These are phyloP conservation scores for Globisporangium irregulare DNA, from an alignment of 352 stramenopile genomes.

Conservation along the genomic window DNA sequence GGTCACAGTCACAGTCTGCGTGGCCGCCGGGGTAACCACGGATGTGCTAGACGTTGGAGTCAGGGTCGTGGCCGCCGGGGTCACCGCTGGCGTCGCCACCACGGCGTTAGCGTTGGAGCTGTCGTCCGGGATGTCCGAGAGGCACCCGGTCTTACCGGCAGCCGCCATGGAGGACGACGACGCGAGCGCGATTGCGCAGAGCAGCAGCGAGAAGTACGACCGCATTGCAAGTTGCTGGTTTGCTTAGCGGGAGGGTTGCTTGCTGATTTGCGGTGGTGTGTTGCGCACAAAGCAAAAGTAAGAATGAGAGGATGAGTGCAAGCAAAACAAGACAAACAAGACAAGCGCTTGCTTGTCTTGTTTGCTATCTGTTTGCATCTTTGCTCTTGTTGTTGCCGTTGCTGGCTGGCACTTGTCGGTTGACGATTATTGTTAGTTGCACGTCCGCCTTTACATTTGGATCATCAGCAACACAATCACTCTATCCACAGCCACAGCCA, in stretches of 20 bases:
- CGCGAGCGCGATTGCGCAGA: conserved; percentile 9
- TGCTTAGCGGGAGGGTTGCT: not conserved
- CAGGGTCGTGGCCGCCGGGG: not conserved
- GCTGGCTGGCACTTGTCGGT: too few species aligned
- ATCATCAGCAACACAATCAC: not conserved
- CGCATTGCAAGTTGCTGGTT: conserved; percentile 5
- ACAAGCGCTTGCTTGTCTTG: not conserved
- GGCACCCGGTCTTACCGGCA: conserved; percentile 13
- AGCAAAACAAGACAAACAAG: not conserved
- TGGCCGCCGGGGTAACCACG: not conserved
- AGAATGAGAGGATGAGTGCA: conserved; percentile 8
- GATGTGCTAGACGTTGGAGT: not conserved
- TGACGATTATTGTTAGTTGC: not conserved
- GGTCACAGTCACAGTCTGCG: not conserved
- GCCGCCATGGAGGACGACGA: conserved; percentile 7
- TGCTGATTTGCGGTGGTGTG: not conserved
- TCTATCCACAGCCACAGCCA: not conserved
- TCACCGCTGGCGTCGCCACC: not conserved
- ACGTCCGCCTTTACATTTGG: conserved; percentile 3
- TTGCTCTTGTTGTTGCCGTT: too few species aligned
- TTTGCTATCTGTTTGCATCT: too few species aligned
- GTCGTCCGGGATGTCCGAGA: conserved; percentile 12
- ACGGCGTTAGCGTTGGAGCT: not conserved
- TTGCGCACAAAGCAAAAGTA: conserved; percentile 4
- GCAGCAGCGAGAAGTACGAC: conserved; percentile 14